Evolutionary conservation across 495 filamentous ascomycete genomes (phyloP), one percentile per base, ranked within the genome.

Genomic region (Pseudevernia furfuracea): DNA sequence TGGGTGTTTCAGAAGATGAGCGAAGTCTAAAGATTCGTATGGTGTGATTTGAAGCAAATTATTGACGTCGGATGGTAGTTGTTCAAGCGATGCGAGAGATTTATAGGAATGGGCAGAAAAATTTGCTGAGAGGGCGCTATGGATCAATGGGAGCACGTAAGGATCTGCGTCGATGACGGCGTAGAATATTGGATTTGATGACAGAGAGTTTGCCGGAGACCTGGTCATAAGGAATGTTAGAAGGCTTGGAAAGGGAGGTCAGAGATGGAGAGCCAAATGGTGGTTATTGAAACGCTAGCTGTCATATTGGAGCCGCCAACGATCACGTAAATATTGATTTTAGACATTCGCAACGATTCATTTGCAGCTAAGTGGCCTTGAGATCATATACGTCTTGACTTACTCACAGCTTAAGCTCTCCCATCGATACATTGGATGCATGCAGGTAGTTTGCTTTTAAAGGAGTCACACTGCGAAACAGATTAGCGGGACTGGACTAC

Each of bases 391-490:
- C 61, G 58, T 41, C 14, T 49, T 32, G 32, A 70, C 69, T 67
- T 72, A 94, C 90, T 94, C 86, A 95, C 89, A 96, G 79, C 79
- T 91, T 89, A 68, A 97, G 82, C 80, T 97, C 92, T 67, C 84
- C 81, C 78, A 84, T 70, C 75, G 85, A 69, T 71, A 71, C 76
- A 49, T 77, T 78, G 59, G 84, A 78, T n/a, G 83, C 82, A 76
- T 91, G 90, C 86, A 88, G 91, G 73, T 96, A 98, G 73, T 95
- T 95, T 25, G 92, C 92, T 73, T 88, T 89, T 61, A 98, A 77
- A 32, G 93, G 90, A 25, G 94, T 96, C 57, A 98, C 83, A 78
- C 91, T 96, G 68, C 39, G 7, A 37, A 48, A 19, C 23, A 23
- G 17, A 9, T 64, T 21, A 64, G 62, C 32, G 23, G 30, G 23